Conservation (phyloP, 2,329 filamentous ascomycete species). For the Fusarium sp. region DNA sequence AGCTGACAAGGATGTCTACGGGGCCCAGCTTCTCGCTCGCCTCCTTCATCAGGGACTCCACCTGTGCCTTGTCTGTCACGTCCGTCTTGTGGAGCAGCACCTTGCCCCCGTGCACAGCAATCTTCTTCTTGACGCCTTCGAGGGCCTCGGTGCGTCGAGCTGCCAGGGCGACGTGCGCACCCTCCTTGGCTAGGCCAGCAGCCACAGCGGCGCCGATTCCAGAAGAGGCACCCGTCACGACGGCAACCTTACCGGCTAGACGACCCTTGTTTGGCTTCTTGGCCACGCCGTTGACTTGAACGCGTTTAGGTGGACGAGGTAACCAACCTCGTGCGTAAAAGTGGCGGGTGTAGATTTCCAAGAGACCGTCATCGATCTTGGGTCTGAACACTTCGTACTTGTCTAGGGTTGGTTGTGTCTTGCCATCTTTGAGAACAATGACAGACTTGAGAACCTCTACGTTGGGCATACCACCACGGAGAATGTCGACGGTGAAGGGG, state of each 20-base stretch:
- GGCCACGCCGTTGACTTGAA: conserved; percentile 44
- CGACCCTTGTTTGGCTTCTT: conserved; percentile 59
- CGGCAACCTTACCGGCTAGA: conserved; percentile 75
- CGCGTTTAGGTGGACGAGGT: conserved; percentile 66
- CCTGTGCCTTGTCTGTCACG: conserved; percentile 73
- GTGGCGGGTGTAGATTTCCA: conserved; percentile 82
- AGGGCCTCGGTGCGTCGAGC: conserved; percentile 77
- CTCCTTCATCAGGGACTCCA: conserved; percentile 71
- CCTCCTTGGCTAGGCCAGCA: conserved; percentile 73
- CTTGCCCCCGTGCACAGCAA: conserved; percentile 68
- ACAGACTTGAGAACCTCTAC: conserved; percentile 77
- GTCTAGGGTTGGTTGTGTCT: conserved; percentile 69
- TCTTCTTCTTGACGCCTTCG: conserved; percentile 71
- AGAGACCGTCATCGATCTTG: conserved; percentile 74
- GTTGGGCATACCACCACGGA: conserved; percentile 83
- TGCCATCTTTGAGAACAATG: conserved; percentile 77
- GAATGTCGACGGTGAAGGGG: conserved; percentile 81
- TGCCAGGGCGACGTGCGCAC: conserved; percentile 76
- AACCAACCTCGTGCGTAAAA: conserved; percentile 86
- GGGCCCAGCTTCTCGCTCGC: conserved; percentile 73
- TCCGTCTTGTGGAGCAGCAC: conserved; percentile 77
- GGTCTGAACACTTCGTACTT: conserved; percentile 68
- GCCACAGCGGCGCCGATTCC: conserved; percentile 83
- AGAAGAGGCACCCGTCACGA: conserved; percentile 83
- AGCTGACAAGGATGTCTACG: conserved; percentile 82